Conservation (phyloP, 805 yeast species). For the Danielia oregonensis region DNA sequence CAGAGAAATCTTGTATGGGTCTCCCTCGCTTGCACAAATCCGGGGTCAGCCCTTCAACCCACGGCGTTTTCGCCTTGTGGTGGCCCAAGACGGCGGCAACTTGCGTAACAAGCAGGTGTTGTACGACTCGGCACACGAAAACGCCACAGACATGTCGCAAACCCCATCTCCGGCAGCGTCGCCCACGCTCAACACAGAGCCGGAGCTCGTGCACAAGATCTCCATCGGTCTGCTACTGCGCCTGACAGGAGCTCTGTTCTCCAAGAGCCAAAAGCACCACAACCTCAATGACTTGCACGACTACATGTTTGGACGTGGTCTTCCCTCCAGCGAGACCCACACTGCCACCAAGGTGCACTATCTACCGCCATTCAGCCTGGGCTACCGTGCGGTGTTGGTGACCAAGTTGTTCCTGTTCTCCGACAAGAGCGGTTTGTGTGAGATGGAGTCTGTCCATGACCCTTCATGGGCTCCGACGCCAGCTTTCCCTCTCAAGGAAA, state of each 20-base stretch:
- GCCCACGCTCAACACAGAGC: too few species aligned
- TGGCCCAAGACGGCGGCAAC: conserved; percentile 50
- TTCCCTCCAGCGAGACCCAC: conserved; percentile 45
- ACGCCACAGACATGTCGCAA: conserved; percentile 3
- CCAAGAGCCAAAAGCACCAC: conserved; percentile 27
- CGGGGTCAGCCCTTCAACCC: conserved; percentile 24
- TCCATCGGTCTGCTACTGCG: neutral
- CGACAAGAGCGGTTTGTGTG: conserved; percentile 13
- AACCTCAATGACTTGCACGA: conserved; percentile 43
- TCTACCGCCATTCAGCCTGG: conserved; percentile 39
- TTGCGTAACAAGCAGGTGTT: conserved; percentile 45
- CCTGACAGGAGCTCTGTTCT: neutral
- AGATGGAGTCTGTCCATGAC: conserved; percentile 5
- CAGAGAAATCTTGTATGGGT: conserved; percentile 45
- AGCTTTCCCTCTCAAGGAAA: conserved; percentile 28
- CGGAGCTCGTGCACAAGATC: neutral
- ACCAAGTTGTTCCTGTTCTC: conserved; percentile 44
- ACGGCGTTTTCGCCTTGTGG: conserved; percentile 38
- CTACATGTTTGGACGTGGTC: conserved; percentile 56
- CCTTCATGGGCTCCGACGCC: conserved; percentile 43
- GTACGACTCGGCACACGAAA: conserved; percentile 41
- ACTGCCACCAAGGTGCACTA: conserved; percentile 46
- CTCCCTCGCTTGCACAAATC: conserved; percentile 5
- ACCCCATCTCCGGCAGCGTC: neutral
- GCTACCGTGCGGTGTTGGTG: conserved; percentile 37